Conservation (phyloP, 306 rosid genomes). For the Hylodesmum podocarpum region DNA sequence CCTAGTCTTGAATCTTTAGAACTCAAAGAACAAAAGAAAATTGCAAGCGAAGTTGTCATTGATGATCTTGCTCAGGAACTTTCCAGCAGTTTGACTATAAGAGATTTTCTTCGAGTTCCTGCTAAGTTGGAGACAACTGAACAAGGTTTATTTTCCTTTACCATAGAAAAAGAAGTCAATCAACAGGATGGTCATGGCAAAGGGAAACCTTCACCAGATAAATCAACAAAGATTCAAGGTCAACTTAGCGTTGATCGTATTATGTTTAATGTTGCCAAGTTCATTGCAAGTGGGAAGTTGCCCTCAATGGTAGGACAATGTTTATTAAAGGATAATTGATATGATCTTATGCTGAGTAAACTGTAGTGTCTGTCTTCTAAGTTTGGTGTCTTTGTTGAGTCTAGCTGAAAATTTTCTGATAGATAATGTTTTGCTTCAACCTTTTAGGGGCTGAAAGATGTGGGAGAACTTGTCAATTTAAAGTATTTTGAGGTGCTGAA, state of each 20-base stretch:
- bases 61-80: background rate
- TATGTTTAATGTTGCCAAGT: background rate
- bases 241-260: background rate
- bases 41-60: background rate
- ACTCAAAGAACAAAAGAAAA: background rate
- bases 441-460: conserved; percentile 2
- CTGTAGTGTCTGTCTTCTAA: background rate
- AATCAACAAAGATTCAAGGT: background rate
- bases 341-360: conserved; percentile 41
- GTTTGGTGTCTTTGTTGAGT: background rate
- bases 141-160: background rate
- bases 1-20: background rate
- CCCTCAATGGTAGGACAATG: background rate
- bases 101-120: conserved; percentile 1
- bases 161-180: background rate
- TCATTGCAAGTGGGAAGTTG: background rate
- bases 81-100: background rate
- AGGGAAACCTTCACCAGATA: conserved; percentile 2
- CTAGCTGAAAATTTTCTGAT: background rate
- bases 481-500: background rate
- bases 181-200: background rate
- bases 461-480: background rate
- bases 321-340: conserved; percentile 37
- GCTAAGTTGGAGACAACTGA: background rate
- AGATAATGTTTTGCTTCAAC: background rate